A percentile compares a stretch with the other conserved stretches of the same genome.
Evolutionary conservation across 176 grass and related monocot genomes (phyloP).

Genomic region (Rhipidocladum racemiflorum): DNA sequence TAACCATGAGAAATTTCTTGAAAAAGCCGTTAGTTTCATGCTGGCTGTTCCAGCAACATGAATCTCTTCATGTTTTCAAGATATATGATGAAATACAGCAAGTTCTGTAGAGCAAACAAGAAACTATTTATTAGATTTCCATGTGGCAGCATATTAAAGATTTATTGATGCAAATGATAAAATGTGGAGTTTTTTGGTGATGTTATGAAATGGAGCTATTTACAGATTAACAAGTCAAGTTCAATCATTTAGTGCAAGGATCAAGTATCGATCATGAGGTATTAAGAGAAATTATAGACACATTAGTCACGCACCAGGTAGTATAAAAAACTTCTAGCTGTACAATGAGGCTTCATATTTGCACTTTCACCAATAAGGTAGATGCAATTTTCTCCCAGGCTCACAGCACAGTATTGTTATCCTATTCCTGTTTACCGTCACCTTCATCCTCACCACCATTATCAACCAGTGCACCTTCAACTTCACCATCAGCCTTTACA

Average conservation of each 20-base stretch:
- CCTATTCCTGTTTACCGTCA: constrained; percentile 37
- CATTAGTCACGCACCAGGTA: background rate
- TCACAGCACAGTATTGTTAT: constrained; percentile 9
- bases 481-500: constrained; percentile 26
- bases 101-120: background rate
- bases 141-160: background rate
- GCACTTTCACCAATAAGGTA: background rate
- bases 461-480: constrained; percentile 34
- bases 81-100: constrained; percentile 4
- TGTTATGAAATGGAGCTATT: background rate
- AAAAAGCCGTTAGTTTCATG: background rate
- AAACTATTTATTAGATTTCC: background rate
- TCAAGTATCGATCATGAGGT: background rate
- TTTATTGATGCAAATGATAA: background rate
- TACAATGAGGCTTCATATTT: constrained; percentile 31
- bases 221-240: background rate
- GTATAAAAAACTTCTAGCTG: constrained; percentile 19
- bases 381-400: background rate
- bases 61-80: background rate
- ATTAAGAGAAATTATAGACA: constrained; percentile 11
- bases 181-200: background rate
- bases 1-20: background rate
- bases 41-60: background rate
- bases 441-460: constrained; percentile 7
- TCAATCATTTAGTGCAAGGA: background rate